Percentiles rank a stretch among this genome's conserved stretches.
These are phyloP conservation scores for Coccomyxa sp. DNA, from an alignment of 139 green algal species.

Conservation along the genomic window DNA sequence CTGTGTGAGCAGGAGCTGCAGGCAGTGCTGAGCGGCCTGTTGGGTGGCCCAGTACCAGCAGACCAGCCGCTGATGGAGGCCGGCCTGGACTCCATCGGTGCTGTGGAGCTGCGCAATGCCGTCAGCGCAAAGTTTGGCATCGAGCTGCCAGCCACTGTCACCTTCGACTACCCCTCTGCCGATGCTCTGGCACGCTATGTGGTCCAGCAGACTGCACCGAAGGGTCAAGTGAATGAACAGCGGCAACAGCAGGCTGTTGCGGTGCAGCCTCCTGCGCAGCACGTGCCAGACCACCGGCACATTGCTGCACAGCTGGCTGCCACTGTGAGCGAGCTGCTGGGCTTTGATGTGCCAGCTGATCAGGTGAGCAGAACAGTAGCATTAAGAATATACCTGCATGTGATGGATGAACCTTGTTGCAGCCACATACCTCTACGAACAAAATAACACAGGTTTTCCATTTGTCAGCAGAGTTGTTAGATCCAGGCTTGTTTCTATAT, in stretches of 20 bases:
- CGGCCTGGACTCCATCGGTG: slow-evolving; percentile 35
- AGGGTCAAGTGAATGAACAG: not conserved
- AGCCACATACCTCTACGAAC: too few relatives aligned
- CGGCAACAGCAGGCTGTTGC: too few relatives aligned
- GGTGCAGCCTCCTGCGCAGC: not conserved
- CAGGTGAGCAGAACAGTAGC: too few relatives aligned
- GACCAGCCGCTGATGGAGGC: slow-evolving; percentile 24
- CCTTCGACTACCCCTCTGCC: slow-evolving; percentile 32
- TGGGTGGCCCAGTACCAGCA: not conserved
- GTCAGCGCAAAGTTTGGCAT: slow-evolving; percentile 25
- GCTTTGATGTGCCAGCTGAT: not conserved
- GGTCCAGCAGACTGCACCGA: not conserved
- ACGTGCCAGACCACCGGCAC: not conserved
- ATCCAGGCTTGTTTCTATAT: too few relatives aligned
- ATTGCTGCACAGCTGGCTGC: not conserved
- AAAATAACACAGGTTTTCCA: too few relatives aligned
- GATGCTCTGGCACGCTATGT: slow-evolving; percentile 2
- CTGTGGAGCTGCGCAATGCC: slow-evolving; percentile 34
- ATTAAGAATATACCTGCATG: too few relatives aligned
- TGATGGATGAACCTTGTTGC: too few relatives aligned
- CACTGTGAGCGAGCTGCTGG: not conserved
- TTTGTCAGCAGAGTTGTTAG: too few relatives aligned
- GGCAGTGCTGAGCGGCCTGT: not conserved
- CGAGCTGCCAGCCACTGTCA: slow-evolving; percentile 42
- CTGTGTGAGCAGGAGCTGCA: too few relatives aligned